Conservation (phyloP, 768 basidiomycete species). For the Tulasnella sp. region DNA sequence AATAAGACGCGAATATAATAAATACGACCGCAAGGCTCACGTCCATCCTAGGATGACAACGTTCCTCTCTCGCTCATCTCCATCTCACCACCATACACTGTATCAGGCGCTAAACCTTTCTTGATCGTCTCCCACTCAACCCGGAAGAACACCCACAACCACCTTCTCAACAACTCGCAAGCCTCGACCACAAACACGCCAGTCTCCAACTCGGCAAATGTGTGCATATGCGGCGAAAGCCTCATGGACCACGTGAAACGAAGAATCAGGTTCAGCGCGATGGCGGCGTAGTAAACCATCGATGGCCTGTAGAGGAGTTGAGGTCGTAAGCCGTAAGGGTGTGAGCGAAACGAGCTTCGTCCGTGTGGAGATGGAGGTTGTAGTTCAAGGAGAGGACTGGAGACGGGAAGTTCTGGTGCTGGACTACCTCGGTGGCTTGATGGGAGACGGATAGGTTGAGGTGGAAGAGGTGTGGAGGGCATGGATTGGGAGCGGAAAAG, state of each 20-base stretch:
- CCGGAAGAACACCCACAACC: slow-evolving; percentile 97
- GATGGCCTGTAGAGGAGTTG: slow-evolving; percentile 64
- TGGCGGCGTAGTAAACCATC: slow-evolving; percentile 68
- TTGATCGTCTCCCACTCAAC: slow-evolving; percentile 94
- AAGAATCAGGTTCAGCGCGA: slow-evolving; percentile 76
- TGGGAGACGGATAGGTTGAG: slow-evolving; percentile 28
- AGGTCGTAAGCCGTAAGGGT: slow-evolving; percentile 68
- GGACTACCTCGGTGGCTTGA: slow-evolving; percentile 18
- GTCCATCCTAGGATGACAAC: background rate
- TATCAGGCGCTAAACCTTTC: slow-evolving; percentile 31
- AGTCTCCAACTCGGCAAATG: slow-evolving; percentile 65
- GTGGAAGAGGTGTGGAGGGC: slow-evolving; percentile 25
- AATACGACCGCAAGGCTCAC: background rate
- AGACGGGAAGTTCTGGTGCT: background rate
- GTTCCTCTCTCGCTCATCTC: slow-evolving; percentile 15
- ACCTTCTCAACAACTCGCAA: slow-evolving; percentile 79
- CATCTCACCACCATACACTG: background rate
- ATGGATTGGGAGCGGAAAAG: slow-evolving; percentile 41
- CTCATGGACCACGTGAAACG: slow-evolving; percentile 93
- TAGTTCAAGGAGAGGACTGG: background rate
- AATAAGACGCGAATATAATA: background rate
- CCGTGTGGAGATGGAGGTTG: background rate
- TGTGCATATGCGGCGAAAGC: slow-evolving; percentile 77
- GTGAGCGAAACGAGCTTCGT: slow-evolving; percentile 22
- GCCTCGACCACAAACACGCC: slow-evolving; percentile 87